These are phyloP conservation scores for peach (Prunus persica) DNA, from an alignment of 306 rosid species.

Conservation along the genomic window DNA sequence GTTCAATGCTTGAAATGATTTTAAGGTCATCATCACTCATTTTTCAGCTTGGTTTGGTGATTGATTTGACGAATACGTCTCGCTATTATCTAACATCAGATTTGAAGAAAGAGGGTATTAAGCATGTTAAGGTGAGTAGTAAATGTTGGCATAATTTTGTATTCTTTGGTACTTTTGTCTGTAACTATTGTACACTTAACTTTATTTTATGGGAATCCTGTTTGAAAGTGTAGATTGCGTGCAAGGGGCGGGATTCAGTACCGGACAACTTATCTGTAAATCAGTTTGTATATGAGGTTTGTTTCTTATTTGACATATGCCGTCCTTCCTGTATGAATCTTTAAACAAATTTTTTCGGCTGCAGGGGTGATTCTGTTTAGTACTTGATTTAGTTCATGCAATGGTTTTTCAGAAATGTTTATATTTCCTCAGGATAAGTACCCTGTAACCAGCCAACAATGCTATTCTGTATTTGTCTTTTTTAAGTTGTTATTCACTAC, in stretches of 20 bases:
- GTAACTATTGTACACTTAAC: constrained; percentile 12
- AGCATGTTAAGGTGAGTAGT: constrained; percentile 79
- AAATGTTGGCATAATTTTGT: constrained; percentile 20
- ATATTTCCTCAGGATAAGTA: neutral
- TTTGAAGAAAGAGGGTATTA: constrained; percentile 92
- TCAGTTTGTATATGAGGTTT: constrained; percentile 89
- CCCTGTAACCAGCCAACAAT: neutral
- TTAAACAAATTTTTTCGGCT: neutral
- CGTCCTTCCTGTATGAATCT: neutral
- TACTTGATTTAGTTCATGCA: neutral
- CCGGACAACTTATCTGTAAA: constrained; percentile 89
- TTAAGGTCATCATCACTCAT: constrained; percentile 23
- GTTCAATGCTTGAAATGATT: constrained; percentile 10
- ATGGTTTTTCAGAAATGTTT: neutral
- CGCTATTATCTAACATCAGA: constrained; percentile 83
- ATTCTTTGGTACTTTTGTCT: constrained; percentile 9
- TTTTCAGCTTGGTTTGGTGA: constrained; percentile 97
- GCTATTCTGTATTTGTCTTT: neutral
- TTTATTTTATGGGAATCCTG: constrained; percentile 22
- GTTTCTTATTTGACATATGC: constrained; percentile 33
- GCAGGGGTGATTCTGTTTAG: neutral
- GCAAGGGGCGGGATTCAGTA: constrained; percentile 92
- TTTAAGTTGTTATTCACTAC: neutral
- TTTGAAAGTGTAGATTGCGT: constrained; percentile 70
- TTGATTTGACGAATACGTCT: constrained; percentile 89